Percentiles rank a stretch among this genome's conserved stretches.
Evolutionary conservation across 1,139 yeast genomes (phyloP).

Genomic region (Hansenula lynferdii): DNA sequence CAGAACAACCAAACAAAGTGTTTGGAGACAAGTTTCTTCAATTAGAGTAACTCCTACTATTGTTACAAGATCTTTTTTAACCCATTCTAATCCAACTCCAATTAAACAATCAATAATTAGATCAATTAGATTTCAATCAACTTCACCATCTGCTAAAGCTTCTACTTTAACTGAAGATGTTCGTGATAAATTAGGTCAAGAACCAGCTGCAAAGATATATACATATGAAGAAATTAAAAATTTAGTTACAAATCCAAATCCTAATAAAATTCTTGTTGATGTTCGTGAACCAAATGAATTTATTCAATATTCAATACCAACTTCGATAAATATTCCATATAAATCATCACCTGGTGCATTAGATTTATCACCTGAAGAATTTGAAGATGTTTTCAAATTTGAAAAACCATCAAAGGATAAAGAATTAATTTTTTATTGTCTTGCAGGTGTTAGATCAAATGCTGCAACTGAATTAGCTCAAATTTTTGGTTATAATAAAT

Average conservation of each 20-base stretch:
- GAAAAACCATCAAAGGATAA: conserved; percentile 70
- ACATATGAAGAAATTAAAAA: conserved; percentile 53
- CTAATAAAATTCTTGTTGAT: conserved; percentile 61
- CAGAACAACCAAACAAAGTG: neutral
- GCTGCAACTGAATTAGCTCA: conserved; percentile 91
- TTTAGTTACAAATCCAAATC: conserved; percentile 35
- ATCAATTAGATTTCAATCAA: too few relatives aligned
- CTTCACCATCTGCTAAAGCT: conserved; percentile 8
- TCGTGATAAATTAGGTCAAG: conserved; percentile 11
- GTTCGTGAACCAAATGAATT: conserved; percentile 90
- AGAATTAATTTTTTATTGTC: conserved; percentile 85
- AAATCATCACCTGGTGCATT: conserved; percentile 94
- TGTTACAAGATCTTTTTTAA: too few relatives aligned
- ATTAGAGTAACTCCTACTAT: neutral
- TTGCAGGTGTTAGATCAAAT: conserved; percentile 87
- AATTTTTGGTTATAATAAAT: conserved; percentile 78
- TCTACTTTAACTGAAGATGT: conserved; percentile 7
- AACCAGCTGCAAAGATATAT: conserved; percentile 43
- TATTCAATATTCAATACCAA: conserved; percentile 69
- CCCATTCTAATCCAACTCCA: too few relatives aligned
- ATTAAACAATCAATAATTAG: too few relatives aligned
- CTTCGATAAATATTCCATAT: conserved; percentile 83
- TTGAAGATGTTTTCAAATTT: conserved; percentile 75
- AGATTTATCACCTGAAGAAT: conserved; percentile 72
- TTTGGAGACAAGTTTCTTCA: neutral